These are phyloP conservation scores for Pseudotsuga menziesii DNA, from an alignment of 75 land plant genomes.

Conservation along the genomic window DNA sequence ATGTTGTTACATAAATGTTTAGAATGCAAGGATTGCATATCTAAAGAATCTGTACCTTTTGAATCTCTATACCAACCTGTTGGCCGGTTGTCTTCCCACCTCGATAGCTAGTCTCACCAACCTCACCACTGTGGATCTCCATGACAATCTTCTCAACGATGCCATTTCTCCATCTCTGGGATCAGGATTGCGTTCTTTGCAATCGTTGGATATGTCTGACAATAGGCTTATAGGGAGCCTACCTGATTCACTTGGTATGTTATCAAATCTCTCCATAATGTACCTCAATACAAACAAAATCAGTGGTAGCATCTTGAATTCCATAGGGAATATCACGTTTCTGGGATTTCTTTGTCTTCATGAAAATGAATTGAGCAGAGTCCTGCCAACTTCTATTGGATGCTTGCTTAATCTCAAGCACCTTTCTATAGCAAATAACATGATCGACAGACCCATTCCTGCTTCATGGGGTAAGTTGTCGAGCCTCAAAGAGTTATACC, in stretches of 20 bases:
- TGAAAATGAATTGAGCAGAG: slow-evolving; percentile 18
- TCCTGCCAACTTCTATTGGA: slow-evolving; percentile 11
- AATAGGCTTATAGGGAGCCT: slow-evolving; percentile 39
- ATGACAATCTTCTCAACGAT: slow-evolving; percentile 14
- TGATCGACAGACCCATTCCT: slow-evolving; percentile 32
- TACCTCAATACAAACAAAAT: slow-evolving; percentile 24
- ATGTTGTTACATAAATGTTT: too few relatives aligned
- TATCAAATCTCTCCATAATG: slow-evolving; percentile 8
- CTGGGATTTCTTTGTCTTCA: slow-evolving; percentile 23
- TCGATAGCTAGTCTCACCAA: background rate
- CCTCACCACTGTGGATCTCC: slow-evolving; percentile 15
- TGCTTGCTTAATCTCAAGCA: slow-evolving; percentile 15
- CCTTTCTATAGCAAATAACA: slow-evolving; percentile 19
- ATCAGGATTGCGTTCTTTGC: background rate
- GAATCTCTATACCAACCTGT: slow-evolving; percentile 38
- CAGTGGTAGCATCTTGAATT: slow-evolving; percentile 18
- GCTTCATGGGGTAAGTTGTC: slow-evolving; percentile 13
- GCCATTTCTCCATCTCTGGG: slow-evolving; percentile 24
- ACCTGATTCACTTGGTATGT: slow-evolving; percentile 24
- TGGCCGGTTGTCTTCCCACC: slow-evolving; percentile 51
- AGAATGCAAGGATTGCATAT: too few relatives aligned
- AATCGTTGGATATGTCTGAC: slow-evolving; percentile 32
- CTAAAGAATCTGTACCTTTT: slow-evolving; percentile 12
- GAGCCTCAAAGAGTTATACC: slow-evolving; percentile 16
- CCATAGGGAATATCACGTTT: slow-evolving; percentile 12